phyloP scores from a whole-genome alignment of 2,329 filamentous ascomycete species.

The Phialophora macrospora region DNA sequence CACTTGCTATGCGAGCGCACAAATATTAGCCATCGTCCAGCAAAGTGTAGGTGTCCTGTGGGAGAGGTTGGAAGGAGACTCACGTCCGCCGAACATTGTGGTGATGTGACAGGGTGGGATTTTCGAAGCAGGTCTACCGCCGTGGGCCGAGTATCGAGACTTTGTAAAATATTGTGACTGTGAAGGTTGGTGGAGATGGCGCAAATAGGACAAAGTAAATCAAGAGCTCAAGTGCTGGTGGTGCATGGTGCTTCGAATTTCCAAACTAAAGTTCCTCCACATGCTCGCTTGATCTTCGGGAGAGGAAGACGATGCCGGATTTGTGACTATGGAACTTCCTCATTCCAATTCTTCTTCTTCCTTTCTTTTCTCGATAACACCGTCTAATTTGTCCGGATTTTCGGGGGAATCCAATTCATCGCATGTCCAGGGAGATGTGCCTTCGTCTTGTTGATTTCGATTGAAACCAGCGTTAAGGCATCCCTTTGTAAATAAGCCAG shows the following conservation, averaged over 20 bases:
- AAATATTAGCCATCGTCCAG: not conserved
- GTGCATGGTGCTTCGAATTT: not conserved
- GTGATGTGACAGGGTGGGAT: not conserved
- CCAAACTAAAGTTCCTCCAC: not conserved
- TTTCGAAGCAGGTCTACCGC: not conserved
- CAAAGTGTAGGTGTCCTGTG: not conserved
- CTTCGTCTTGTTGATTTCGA: not conserved
- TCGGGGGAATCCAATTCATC: not conserved
- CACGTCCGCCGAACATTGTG: slow-evolving; percentile 36
- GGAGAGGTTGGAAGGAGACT: slow-evolving; percentile 15
- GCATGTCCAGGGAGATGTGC: not conserved
- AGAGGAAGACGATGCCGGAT: not conserved
- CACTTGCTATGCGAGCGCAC: slow-evolving; percentile 36
- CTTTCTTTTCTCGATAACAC: not conserved
- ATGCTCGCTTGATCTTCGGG: slow-evolving; percentile 8
- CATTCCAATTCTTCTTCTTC: not conserved
- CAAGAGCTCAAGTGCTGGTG: not conserved
- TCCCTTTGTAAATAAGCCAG: not conserved
- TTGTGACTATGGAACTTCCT: not conserved
- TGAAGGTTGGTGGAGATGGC: not conserved
- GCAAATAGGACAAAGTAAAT: not conserved
- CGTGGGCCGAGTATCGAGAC: not conserved
- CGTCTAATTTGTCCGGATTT: not conserved
- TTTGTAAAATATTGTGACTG: not conserved
- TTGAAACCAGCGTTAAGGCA: not conserved